These are phyloP conservation scores for Marasmius tenuissimus DNA, from an alignment of 1,284 basidiomycete genomes.

Conservation along the genomic window DNA sequence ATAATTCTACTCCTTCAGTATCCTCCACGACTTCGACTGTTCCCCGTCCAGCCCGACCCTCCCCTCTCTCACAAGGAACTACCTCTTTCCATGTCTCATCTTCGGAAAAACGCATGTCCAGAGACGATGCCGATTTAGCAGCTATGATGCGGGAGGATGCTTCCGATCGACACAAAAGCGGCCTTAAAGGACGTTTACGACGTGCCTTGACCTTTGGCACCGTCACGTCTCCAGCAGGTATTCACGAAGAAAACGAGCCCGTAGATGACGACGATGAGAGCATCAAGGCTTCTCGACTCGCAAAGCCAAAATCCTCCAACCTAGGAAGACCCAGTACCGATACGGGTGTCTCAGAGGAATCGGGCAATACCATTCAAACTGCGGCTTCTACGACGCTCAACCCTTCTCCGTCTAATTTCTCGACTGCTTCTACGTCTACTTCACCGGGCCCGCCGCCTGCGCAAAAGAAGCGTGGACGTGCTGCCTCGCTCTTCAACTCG, in stretches of 20 bases:
- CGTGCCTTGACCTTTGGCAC: conserved; percentile 73
- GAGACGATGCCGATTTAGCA: conserved; percentile 72
- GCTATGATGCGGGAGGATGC: conserved; percentile 45
- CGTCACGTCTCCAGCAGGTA: conserved; percentile 34
- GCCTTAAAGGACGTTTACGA: conserved; percentile 76
- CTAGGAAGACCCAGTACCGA: conserved; percentile 16
- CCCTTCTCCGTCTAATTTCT: conserved; percentile 26
- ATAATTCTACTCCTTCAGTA: conserved; percentile 37
- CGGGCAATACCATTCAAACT: conserved; percentile 14
- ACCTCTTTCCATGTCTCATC: conserved; percentile 41
- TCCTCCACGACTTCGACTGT: conserved; percentile 34
- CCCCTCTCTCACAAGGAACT: conserved; percentile 72
- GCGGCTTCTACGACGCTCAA: conserved; percentile 21
- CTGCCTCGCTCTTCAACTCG: conserved; percentile 83
- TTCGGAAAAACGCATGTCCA: conserved; percentile 72
- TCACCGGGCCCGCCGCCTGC: conserved; percentile 55
- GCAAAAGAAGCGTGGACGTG: conserved; percentile 65
- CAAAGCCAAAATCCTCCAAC: conserved; percentile 25
- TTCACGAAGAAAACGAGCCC: conserved; percentile 57
- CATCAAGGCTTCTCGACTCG: conserved; percentile 39
- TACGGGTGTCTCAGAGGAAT: conserved; percentile 33
- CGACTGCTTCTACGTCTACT: conserved; percentile 34
- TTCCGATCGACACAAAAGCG: conserved; percentile 42
- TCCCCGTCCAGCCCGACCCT: conserved; percentile 65
- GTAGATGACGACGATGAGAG: conserved; percentile 40